Evolutionary conservation across 257 asterid species (phyloP).

Genomic region (Solanum tarapatanum): DNA sequence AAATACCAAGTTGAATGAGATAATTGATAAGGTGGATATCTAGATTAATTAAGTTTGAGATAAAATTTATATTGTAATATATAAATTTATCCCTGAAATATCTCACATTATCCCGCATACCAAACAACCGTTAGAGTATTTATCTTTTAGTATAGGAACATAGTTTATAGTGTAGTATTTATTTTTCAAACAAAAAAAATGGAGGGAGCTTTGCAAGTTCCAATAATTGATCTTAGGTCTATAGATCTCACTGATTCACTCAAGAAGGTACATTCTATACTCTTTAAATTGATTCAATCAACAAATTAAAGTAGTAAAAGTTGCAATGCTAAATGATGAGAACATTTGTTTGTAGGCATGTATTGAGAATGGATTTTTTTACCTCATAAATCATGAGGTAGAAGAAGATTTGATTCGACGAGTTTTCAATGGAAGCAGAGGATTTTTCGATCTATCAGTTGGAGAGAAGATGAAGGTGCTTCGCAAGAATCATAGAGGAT

Average conservation of each 20-base stretch:
- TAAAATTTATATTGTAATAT: not conserved
- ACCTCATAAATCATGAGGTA: constrained; percentile 37
- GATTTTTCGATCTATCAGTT: constrained; percentile 27
- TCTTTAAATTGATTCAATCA: not conserved
- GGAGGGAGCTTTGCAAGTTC: not conserved
- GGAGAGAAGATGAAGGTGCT: constrained; percentile 33
- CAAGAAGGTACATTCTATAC: not conserved
- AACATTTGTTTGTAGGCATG: not conserved
- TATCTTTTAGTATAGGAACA: not conserved
- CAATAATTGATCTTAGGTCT: not conserved
- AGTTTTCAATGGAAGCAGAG: constrained; percentile 26
- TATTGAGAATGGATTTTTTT: not conserved
- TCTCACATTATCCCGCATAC: not conserved
- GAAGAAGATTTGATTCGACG: constrained; percentile 24
- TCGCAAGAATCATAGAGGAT: constrained; percentile 34
- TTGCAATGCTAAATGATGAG: not conserved
- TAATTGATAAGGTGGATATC: not conserved
- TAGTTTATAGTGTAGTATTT: not conserved
- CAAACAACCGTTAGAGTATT: not conserved
- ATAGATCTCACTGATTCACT: not conserved
- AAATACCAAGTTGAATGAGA: not conserved
- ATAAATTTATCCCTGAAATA: no score
- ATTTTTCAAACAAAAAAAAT: not conserved
- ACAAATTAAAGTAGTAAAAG: not conserved
- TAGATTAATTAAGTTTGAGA: not conserved